Percentiles rank a stretch among this genome's conserved stretches.
These are phyloP conservation scores for Pterulicium gracile DNA, from an alignment of 1,284 basidiomycete genomes.

Conservation along the genomic window DNA sequence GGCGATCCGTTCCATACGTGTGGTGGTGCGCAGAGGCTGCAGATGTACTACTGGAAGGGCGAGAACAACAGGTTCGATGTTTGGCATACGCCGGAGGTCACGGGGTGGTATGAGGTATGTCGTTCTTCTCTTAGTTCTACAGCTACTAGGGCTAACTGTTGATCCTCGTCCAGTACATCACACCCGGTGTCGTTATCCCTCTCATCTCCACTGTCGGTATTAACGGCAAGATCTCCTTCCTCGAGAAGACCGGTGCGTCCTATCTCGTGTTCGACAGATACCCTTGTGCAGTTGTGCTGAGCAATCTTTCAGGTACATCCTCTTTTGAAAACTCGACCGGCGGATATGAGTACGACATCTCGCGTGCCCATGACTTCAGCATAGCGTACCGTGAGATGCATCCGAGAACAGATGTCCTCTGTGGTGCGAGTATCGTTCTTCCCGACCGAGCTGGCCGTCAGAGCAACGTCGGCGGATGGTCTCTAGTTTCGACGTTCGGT, in stretches of 20 bases:
- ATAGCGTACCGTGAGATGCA: constrained; percentile 65
- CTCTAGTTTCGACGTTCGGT: constrained; percentile 52
- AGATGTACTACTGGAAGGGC: constrained; percentile 43
- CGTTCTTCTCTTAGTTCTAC: background rate
- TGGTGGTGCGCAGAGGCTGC: constrained; percentile 38
- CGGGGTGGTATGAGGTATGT: constrained; percentile 53
- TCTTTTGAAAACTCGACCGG: constrained; percentile 58
- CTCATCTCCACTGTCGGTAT: constrained; percentile 63
- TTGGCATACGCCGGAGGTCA: constrained; percentile 55
- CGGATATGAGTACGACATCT: constrained; percentile 64
- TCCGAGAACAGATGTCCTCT: constrained; percentile 66
- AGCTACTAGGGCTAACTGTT: constrained; percentile 1
- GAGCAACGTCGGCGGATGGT: constrained; percentile 64
- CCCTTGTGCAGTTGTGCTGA: background rate
- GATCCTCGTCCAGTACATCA: constrained; percentile 36
- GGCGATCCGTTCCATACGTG: constrained; percentile 59
- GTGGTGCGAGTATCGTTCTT: constrained; percentile 58
- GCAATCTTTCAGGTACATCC: constrained; percentile 24
- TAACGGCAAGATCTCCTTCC: constrained; percentile 68
- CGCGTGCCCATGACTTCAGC: constrained; percentile 39
- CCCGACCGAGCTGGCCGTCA: constrained; percentile 61
- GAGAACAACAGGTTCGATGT: constrained; percentile 38
- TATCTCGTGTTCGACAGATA: background rate
- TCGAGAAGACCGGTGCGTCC: constrained; percentile 48
- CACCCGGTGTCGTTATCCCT: constrained; percentile 53